phyloP scores from a whole-genome alignment of 345 rosid species.

The Bruguiera gymnorhiza region DNA sequence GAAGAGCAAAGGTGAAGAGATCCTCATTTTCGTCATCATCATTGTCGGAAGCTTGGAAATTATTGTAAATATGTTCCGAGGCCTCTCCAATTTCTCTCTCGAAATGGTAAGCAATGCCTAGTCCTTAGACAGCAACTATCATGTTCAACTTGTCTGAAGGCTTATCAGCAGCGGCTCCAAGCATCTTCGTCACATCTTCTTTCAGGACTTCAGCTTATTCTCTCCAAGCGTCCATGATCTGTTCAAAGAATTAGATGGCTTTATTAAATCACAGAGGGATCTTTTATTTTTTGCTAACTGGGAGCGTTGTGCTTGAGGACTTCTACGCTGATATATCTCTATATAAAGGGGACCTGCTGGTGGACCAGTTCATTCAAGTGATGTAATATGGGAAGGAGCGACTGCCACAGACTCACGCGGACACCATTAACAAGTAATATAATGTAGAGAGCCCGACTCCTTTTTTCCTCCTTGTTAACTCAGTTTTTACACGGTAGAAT shows the following conservation, averaged over 20 bases:
- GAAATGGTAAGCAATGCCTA: slow-evolving; percentile 22
- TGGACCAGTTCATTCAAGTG: no score
- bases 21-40: neutral
- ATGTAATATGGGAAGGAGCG: no score
- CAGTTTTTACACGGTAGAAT: no score
- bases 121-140: slow-evolving; percentile 19
- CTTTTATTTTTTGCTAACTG: no score
- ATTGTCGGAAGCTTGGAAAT: neutral
- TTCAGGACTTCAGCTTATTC: neutral
- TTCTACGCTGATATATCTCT: no score
- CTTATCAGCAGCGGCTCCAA: neutral
- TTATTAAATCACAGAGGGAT: no score
- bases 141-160: neutral
- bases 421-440: no score
- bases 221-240: neutral
- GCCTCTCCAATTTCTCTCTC: slow-evolving; percentile 14
- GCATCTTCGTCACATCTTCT: neutral
- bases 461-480: no score
- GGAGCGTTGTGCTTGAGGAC: no score
- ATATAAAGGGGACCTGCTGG: no score
- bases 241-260: neutral
- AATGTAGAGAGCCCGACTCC: no score
- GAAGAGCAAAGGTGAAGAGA: slow-evolving; percentile 15
- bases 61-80: neutral
- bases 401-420: no score